phyloP scores from a whole-genome alignment of 371 early-diverging fungal species.

The Mortierella sp. region DNA sequence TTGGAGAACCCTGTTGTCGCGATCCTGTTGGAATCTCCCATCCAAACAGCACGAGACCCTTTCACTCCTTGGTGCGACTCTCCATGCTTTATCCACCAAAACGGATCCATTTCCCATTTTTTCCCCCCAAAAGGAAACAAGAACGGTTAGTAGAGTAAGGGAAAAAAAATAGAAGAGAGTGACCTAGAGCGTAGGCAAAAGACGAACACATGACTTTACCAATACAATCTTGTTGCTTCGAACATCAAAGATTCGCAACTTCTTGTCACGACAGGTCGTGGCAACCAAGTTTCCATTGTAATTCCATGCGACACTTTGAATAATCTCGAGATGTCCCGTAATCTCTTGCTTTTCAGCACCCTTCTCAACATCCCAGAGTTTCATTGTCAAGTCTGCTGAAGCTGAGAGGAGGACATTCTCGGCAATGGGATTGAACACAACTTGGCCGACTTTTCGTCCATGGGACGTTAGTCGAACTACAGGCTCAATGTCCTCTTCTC shows the following conservation, averaged over 20 bases:
- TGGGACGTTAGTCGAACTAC: constrained; percentile 62
- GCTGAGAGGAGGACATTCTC: constrained; percentile 89
- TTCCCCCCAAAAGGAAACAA: neutral
- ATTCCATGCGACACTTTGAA: constrained; percentile 89
- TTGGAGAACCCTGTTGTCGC: constrained; percentile 92
- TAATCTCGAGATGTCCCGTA: constrained; percentile 87
- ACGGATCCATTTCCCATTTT: no score
- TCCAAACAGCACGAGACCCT: constrained; percentile 91
- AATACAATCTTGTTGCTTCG: constrained; percentile 81
- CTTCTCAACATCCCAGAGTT: constrained; percentile 94
- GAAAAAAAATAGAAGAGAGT: neutral
- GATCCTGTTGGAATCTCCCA: constrained; percentile 82
- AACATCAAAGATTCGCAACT: constrained; percentile 89
- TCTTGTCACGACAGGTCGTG: constrained; percentile 94
- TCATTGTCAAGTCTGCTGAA: constrained; percentile 89
- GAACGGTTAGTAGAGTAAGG: neutral
- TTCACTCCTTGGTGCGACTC: constrained; percentile 92
- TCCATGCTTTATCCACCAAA: constrained; percentile 61
- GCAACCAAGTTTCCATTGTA: constrained; percentile 84
- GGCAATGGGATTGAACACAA: constrained; percentile 94
- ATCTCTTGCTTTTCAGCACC: constrained; percentile 85
- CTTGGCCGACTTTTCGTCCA: constrained; percentile 90
- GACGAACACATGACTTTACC: constrained; percentile 32
- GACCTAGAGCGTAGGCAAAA: neutral
- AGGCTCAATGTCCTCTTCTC: constrained; percentile 66